These are phyloP conservation scores for Zoysia japonica DNA, from an alignment of 176 grass and related monocot species.

Conservation along the genomic window DNA sequence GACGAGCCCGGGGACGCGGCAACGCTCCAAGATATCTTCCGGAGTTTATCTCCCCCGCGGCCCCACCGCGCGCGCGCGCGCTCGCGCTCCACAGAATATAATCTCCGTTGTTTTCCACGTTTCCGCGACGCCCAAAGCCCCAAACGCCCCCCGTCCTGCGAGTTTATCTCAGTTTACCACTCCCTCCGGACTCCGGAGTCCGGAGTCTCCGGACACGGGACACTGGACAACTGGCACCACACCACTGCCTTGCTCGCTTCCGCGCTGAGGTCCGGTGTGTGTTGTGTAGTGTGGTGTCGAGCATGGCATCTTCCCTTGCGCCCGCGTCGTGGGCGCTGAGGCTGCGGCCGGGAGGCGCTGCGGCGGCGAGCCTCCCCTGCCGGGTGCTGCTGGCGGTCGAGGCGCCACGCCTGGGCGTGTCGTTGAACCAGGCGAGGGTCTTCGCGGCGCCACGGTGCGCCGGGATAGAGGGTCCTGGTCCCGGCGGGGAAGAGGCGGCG, in stretches of 20 bases:
- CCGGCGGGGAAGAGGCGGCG: not conserved
- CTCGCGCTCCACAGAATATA: not conserved
- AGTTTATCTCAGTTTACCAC: not conserved
- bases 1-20: not conserved
- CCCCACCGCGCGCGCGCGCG: not conserved
- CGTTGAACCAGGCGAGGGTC: constrained; percentile 9
- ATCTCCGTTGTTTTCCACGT: not conserved
- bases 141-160: not conserved
- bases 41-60: no score
- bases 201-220: no score
- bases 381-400: constrained; percentile 34
- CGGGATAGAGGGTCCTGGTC: constrained; percentile 6
- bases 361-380: constrained; percentile 9
- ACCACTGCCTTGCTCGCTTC: not conserved
- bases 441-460: constrained; percentile 34
- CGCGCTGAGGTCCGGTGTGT: not conserved
- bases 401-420: constrained; percentile 14
- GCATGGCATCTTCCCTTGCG: constrained; percentile 46
- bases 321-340: constrained; percentile 41
- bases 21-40: not conserved
- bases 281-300: not conserved
- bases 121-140: not conserved
- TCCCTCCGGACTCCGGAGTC: no score
- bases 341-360: constrained; percentile 27
- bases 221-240: constrained; percentile 4